These are phyloP conservation scores for Neonectria faginata DNA, from an alignment of 2,329 filamentous ascomycete species.

Conservation along the genomic window DNA sequence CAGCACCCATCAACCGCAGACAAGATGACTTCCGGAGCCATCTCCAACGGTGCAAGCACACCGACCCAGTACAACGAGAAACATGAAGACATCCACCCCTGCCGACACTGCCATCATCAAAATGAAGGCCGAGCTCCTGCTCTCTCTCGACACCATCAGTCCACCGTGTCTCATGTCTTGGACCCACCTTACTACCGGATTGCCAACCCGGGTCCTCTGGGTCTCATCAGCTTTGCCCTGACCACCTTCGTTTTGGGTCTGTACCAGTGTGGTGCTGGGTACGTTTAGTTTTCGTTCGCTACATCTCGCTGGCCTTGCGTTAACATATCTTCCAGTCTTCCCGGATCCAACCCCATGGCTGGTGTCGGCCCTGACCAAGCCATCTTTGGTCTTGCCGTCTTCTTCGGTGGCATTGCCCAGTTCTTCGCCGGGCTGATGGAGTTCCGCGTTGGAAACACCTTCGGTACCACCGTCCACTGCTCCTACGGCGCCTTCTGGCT, in stretches of 20 bases:
- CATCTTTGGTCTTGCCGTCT: slow-evolving; percentile 52
- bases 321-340: slow-evolving; percentile 44
- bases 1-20: neutral
- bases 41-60: slow-evolving; percentile 41
- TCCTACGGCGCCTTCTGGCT: slow-evolving; percentile 74
- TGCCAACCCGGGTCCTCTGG: slow-evolving; percentile 70
- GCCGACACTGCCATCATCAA: slow-evolving; percentile 31
- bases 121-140: slow-evolving; percentile 27
- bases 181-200: slow-evolving; percentile 57
- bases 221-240: slow-evolving; percentile 72
- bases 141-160: slow-evolving; percentile 46
- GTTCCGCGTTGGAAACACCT: slow-evolving; percentile 69
- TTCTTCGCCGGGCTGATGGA: slow-evolving; percentile 72
- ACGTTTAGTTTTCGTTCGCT: slow-evolving; percentile 44
- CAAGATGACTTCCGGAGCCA: slow-evolving; percentile 38
- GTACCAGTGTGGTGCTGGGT: slow-evolving; percentile 61
- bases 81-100: slow-evolving; percentile 31
- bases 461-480: slow-evolving; percentile 70
- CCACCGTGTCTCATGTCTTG: slow-evolving; percentile 51
- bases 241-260: slow-evolving; percentile 71
- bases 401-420: slow-evolving; percentile 76
- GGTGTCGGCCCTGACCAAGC: slow-evolving; percentile 51
- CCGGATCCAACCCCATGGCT: slow-evolving; percentile 49
- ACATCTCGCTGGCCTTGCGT: neutral
- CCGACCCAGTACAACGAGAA: slow-evolving; percentile 43